Conservation (phyloP, 495 filamentous ascomycete genomes). For the Aspergillus panamensis region DNA sequence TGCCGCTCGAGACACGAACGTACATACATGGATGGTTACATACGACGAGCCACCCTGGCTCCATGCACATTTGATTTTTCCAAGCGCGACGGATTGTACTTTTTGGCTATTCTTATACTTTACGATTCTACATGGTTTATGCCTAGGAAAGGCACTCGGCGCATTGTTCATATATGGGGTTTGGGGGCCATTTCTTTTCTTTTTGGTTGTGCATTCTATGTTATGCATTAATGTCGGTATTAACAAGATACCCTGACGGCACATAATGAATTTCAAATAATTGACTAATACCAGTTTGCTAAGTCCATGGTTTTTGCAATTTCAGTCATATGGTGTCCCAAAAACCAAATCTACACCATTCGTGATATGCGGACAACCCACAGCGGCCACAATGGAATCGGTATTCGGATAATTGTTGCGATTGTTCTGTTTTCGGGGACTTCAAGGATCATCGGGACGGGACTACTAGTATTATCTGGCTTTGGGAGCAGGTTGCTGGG, state of each 20-base stretch:
- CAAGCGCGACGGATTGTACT: neutral
- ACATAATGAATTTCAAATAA: constrained; percentile 22
- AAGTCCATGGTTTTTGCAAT: neutral
- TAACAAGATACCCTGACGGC: constrained; percentile 25
- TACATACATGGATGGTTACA: constrained; percentile 9
- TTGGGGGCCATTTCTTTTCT: constrained; percentile 6
- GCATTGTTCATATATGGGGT: constrained; percentile 19
- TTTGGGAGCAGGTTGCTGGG: constrained; percentile 61
- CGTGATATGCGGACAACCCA: constrained; percentile 62
- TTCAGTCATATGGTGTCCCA: constrained; percentile 40
- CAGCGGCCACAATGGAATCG: constrained; percentile 63
- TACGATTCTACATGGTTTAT: constrained; percentile 1
- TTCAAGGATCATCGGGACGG: constrained; percentile 62
- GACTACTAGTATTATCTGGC: constrained; percentile 51
- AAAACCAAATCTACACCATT: constrained; percentile 56
- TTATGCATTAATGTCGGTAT: constrained; percentile 22
- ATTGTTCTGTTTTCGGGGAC: constrained; percentile 60
- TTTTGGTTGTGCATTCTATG: constrained; percentile 10
- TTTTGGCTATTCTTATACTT: constrained; percentile 4
- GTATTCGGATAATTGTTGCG: constrained; percentile 56
- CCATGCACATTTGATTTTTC: neutral
- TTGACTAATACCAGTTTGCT: neutral
- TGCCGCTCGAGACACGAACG: constrained; percentile 16
- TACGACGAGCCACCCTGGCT: neutral
- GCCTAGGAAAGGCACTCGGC: neutral